Evolutionary conservation across 805 yeast genomes (phyloP).

Genomic region (Kluyveromyces wickerhamii): DNA sequence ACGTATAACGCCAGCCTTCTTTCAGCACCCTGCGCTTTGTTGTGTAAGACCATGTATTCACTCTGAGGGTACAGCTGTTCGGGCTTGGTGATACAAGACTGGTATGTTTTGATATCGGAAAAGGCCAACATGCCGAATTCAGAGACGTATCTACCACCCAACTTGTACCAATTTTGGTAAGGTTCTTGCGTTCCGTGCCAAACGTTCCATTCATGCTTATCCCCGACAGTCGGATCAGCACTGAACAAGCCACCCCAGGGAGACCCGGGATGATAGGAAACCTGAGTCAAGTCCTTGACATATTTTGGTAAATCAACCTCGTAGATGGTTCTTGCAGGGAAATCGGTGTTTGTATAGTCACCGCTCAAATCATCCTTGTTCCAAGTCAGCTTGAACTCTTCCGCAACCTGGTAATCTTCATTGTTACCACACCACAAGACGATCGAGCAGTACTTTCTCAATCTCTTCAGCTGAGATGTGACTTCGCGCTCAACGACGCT

Average conservation of each 20-base stretch:
- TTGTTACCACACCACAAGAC: conserved; percentile 34
- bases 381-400: conserved; percentile 19
- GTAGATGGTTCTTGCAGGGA: not conserved
- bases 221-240: conserved; percentile 37
- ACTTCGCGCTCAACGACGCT: conserved; percentile 33
- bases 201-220: conserved; percentile 49
- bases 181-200: conserved; percentile 47
- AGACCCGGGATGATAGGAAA: conserved; percentile 32
- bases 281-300: not conserved
- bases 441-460: conserved; percentile 36
- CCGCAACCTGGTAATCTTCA: conserved; percentile 41
- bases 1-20: conserved; percentile 40
- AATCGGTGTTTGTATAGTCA: not conserved
- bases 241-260: conserved; percentile 40
- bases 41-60: conserved; percentile 37
- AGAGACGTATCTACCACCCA: conserved; percentile 42
- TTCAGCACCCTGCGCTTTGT: conserved; percentile 42
- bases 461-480: conserved; percentile 32
- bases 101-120: conserved; percentile 33
- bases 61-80: conserved; percentile 39
- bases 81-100: conserved; percentile 31
- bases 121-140: conserved; percentile 49
- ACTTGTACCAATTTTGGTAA: conserved; percentile 41
- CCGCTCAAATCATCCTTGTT: not conserved
- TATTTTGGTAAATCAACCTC: not conserved